Base-by-base conservation (phyloP, 192 early-diverging fungal species). In the Ambispora gerdemannii region DNA sequence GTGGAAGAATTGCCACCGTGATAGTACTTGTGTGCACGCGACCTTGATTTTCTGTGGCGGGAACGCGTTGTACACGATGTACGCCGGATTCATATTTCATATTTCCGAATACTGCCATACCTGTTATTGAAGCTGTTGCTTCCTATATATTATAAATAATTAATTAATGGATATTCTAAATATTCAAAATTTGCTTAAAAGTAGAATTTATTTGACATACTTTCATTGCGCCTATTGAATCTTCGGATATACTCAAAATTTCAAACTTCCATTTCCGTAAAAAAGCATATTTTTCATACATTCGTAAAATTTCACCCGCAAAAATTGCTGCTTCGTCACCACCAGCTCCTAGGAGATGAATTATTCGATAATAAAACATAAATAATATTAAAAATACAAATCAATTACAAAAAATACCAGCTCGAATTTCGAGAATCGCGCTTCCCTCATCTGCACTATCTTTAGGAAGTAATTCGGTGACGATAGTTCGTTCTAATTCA, bases 81-180 rank as follows among this genome's bases (percentile, higher is more conserved):
- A 91, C 89, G 13, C 92, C 92, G 1, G 90, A 88, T 79, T 93
- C 92, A 72, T 87, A 91, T 81, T 87, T 90, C 56, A 93, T 75
- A 32, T 80, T 72, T 33, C 90, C 87, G 76, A 93, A 92, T 51
- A 91, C 91, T 51, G 82, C 82, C 34, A 77, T 76, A 30, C 91
- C 91, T 1, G 86, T 76, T 30, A 93, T 83, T 58, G 84, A 82
- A 28, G 86, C 82, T 2, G 86, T 82, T 1, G 81, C 85, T 63
- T 89, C 91, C 78, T 89, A 60, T 10, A 62, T 17, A 38, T 50
- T 47, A 10, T 19, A 11, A 51, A 27, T 4, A 67, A 70, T 27
- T 58, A 7, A 56, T 27, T 27, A 58, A 58, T 25, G 28, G 3
- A 59, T 25, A 4, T 13, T 30, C 32, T 19, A 2, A n/a, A n/a